Conservation (phyloP, 2,329 filamentous ascomycete genomes). For the Fusarium brachygibbosum region DNA sequence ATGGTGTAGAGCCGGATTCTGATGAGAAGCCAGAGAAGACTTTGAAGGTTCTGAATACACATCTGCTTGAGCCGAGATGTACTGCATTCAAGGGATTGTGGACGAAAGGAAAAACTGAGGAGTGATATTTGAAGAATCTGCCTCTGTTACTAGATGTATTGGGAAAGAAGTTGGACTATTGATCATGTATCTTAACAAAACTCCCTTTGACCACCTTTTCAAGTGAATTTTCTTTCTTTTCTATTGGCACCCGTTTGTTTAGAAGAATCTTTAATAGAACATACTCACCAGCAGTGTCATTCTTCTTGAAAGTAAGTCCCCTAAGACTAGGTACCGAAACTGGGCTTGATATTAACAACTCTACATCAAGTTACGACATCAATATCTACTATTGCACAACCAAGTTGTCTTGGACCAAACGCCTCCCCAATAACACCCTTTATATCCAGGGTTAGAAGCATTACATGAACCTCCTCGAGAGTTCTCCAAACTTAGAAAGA, state of each 20-base stretch:
- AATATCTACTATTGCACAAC: no score
- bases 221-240: not conserved
- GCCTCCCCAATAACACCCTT: no score
- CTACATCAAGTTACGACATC: no score
- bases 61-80: constrained; percentile 29
- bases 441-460: no score
- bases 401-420: no score
- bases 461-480: no score
- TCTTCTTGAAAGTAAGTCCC: no score
- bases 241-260: not conserved
- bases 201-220: not conserved
- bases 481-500: no score
- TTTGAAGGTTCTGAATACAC: constrained; percentile 5
- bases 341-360: no score
- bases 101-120: constrained; percentile 6
- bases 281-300: no score
- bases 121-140: not conserved
- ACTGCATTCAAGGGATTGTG: constrained; percentile 2
- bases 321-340: no score
- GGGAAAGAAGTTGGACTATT: not conserved
- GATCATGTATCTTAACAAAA: not conserved
- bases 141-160: no score
- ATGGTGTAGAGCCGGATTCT: constrained; percentile 32
- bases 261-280: not conserved
- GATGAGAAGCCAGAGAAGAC: not conserved